A percentile compares a stretch with the other conserved stretches of the same genome.
Evolutionary conservation across 2,329 filamentous ascomycete species (phyloP).

Genomic region (Exophiala oligosperma): DNA sequence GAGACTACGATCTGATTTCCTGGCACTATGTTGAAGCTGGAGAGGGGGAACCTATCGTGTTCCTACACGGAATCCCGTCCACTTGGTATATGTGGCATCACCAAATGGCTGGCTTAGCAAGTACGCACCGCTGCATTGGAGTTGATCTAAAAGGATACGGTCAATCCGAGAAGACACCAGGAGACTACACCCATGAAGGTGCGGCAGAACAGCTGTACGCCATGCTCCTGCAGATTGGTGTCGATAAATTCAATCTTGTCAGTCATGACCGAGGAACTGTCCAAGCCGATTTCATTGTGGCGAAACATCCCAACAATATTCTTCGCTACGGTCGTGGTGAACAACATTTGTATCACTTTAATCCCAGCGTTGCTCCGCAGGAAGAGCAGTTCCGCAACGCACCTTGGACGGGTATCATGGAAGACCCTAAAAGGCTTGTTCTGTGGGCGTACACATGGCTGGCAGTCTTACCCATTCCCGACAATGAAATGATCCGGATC

Average conservation of each 20-base stretch:
- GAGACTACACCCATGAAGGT: conserved; percentile 17
- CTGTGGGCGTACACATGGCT: conserved; percentile 5
- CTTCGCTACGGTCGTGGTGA: conserved; percentile 16
- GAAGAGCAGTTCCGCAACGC: conserved; percentile 15
- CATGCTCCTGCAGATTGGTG: conserved; percentile 3
- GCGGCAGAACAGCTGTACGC: conserved; percentile 9
- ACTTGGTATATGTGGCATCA: conserved; percentile 19
- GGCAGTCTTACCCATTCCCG: no score
- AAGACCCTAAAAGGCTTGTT: background rate
- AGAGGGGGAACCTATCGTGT: conserved; percentile 12
- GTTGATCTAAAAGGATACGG: conserved; percentile 17
- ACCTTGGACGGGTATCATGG: conserved; percentile 8
- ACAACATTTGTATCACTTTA: conserved; percentile 16
- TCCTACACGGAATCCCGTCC: conserved; percentile 17
- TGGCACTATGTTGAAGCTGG: conserved; percentile 12
- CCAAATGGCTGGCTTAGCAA: conserved; percentile 10
- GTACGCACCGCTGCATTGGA: conserved; percentile 5
- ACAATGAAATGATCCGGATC: no score
- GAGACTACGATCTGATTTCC: conserved; percentile 2
- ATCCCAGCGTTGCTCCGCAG: conserved; percentile 10
- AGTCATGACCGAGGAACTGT: conserved; percentile 15
- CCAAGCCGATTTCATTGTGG: conserved; percentile 15
- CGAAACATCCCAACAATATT: conserved; percentile 7
- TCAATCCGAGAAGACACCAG: conserved; percentile 11
- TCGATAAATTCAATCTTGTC: conserved; percentile 11